Base-by-base conservation (phyloP, 2,329 filamentous ascomycete species). In the Penicillium janthinellum region DNA sequence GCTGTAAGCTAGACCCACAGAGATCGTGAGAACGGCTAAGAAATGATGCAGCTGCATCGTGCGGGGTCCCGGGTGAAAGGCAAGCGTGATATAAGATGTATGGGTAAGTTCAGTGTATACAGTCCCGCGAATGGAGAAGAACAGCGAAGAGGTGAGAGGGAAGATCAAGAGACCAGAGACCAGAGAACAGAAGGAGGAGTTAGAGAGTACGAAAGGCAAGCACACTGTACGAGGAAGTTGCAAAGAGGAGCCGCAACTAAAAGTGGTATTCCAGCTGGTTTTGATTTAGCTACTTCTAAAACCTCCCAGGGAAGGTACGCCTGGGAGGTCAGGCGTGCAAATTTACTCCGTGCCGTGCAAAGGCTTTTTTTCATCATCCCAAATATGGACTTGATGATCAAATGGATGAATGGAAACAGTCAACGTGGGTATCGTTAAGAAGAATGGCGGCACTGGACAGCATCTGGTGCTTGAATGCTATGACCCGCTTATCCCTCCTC, bases 401-500 rank as follows among this genome's bases (percentile, higher is more conserved):
- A 44, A 20, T 31, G 25, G 25, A 25, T 20, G 38, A 14, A 20
- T 41, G 37, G 42, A 48, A 41, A 61, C 50, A 41, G 58, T 66
- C 52, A 61, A 63, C 60, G 53, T 68, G 66, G 66, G 66, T 68
- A 67, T 68, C 66, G 59, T 68, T 49, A 61, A 64, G 17, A 62
- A 11, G 31, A 52, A 15, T 41, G 56, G 15, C 39, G 31, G 51
- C 54, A 38, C 53, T 49, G 49, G 55, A 49, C 45, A 51, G 49
- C 38, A 17, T 58, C 35, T n/a, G 50, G 37, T 25, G 14, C 20
- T 31, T 31, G 22, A 39, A 49, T 28, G 20, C 17, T 22, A n/a
- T 7, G 3, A n/a, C n/a, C 22, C 65, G 66, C 51, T 63, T 42
- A 66, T 15, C 7, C 45, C 20, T 37, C 17, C 25, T 31, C 31